Evolutionary conservation across 495 filamentous ascomycete genomes (phyloP).

Genomic region (Daldinia childiae): DNA sequence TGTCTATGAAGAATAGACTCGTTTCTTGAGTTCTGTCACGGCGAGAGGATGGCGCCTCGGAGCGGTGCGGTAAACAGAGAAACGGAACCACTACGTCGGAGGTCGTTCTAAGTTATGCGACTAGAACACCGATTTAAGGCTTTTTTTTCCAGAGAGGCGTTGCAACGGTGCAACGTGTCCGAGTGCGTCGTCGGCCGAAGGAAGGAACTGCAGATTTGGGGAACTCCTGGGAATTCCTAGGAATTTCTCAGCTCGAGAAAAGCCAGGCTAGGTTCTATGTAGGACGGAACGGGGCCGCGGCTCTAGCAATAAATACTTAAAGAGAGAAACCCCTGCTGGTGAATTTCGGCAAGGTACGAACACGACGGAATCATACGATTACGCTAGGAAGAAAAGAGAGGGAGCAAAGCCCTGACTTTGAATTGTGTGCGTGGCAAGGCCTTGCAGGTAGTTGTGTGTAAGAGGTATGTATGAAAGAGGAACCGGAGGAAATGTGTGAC

Average conservation of each 20-base stretch:
- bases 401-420: conserved; percentile 17
- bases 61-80: conserved; percentile 8
- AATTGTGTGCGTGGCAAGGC: conserved; percentile 32
- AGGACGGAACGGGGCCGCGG: conserved; percentile 6
- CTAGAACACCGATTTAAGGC: conserved; percentile 12
- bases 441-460: conserved; percentile 6
- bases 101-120: conserved; percentile 10
- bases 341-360: conserved; percentile 13
- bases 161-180: conserved; percentile 38
- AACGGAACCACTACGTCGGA: conserved; percentile 16
- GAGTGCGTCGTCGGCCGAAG: conserved; percentile 30
- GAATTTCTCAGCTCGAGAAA: conserved; percentile 24
- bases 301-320: conserved; percentile 21
- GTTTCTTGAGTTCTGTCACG: conserved; percentile 9
- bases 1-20: conserved; percentile 31
- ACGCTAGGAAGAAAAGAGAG: conserved; percentile 18
- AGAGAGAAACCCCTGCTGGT: conserved; percentile 8
- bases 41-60: conserved; percentile 9
- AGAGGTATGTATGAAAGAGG: conserved; percentile 8
- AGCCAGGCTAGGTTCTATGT: conserved; percentile 24
- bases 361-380: conserved; percentile 33
- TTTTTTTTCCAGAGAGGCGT: conserved; percentile 2
- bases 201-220: conserved; percentile 29
- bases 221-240: conserved; percentile 32
- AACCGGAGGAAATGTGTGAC: conserved; percentile 26